These are phyloP conservation scores for Coix lacrymajobi DNA, from an alignment of 176 grass and related monocot genomes.

Conservation along the genomic window DNA sequence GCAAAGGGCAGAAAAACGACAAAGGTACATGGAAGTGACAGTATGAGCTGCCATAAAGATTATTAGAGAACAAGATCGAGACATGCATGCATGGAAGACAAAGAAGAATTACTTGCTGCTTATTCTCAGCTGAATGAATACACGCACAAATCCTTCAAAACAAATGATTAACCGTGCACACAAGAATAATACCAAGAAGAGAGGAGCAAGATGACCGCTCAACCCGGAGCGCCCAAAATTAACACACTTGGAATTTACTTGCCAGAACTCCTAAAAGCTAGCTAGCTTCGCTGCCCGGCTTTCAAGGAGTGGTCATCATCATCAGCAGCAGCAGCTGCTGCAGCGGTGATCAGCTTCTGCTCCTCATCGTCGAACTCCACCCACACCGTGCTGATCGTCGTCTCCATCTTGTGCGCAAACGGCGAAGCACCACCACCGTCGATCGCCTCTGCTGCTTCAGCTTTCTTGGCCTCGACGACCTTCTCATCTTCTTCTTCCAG, in stretches of 20 bases:
- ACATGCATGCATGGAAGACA: not conserved
- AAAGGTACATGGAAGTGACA: constrained; percentile 1
- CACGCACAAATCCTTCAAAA: constrained; percentile 25
- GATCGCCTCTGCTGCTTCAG: not conserved
- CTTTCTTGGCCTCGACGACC: not conserved
- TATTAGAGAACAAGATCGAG: not conserved
- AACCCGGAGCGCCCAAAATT: constrained; percentile 36
- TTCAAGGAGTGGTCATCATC: not conserved
- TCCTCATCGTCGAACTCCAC: constrained; percentile 72
- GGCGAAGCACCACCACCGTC: not conserved
- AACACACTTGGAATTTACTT: constrained; percentile 14
- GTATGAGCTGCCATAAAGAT: not conserved
- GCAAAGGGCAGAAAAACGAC: not conserved
- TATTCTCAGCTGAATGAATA: constrained; percentile 27
- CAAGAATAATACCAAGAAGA: constrained; percentile 25
- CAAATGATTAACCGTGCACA: constrained; percentile 39
- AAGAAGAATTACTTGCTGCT: constrained; percentile 10
- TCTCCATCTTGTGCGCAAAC: constrained; percentile 59
- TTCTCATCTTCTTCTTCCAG: not conserved
- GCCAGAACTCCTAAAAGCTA: constrained; percentile 24
- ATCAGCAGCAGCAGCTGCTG: not conserved
- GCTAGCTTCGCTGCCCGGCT: constrained; percentile 16
- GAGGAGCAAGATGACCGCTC: not conserved
- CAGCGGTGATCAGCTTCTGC: not conserved
- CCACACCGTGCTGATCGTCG: constrained; percentile 90